These are phyloP conservation scores for Naganishia friedmannii DNA, from an alignment of 768 basidiomycete genomes.

Conservation along the genomic window DNA sequence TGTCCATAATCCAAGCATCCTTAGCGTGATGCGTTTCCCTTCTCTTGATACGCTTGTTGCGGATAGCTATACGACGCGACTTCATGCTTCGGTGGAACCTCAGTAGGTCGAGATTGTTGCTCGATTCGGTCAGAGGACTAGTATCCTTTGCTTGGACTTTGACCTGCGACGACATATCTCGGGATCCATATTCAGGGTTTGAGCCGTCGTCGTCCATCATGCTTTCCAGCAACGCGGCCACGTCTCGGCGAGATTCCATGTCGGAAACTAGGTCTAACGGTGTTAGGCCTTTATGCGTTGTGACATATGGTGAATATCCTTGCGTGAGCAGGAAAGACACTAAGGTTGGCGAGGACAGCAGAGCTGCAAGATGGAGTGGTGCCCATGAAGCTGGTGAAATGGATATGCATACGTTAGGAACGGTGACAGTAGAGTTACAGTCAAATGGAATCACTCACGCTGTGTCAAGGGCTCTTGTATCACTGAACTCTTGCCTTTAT, in stretches of 20 bases:
- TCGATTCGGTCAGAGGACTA: not conserved
- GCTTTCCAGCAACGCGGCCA: slow-evolving; percentile 80
- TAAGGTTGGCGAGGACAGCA: slow-evolving; percentile 83
- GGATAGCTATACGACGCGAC: not conserved
- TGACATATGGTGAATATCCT: slow-evolving; percentile 75
- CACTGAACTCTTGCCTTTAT: not conserved
- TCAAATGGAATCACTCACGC: not conserved
- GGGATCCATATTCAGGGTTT: not conserved
- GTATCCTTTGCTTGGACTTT: slow-evolving; percentile 2
- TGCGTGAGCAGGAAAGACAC: slow-evolving; percentile 89
- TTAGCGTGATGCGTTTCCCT: slow-evolving; percentile 16
- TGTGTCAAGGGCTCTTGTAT: not conserved
- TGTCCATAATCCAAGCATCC: slow-evolving; percentile 18
- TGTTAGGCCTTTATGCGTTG: slow-evolving; percentile 74
- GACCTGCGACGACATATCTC: not conserved
- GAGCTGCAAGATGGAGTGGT: slow-evolving; percentile 83
- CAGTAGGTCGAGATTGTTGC: not conserved
- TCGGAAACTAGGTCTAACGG: slow-evolving; percentile 83
- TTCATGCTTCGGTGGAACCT: slow-evolving; percentile 4
- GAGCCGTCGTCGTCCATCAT: slow-evolving; percentile 66
- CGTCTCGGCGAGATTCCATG: slow-evolving; percentile 76
- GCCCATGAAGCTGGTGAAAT: slow-evolving; percentile 80
- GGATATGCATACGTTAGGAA: too few species aligned
- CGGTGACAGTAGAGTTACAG: too few species aligned
- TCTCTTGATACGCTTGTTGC: not conserved